These are phyloP conservation scores for Geosmithia putterillii DNA, from an alignment of 2,329 filamentous ascomycete genomes.

Conservation along the genomic window DNA sequence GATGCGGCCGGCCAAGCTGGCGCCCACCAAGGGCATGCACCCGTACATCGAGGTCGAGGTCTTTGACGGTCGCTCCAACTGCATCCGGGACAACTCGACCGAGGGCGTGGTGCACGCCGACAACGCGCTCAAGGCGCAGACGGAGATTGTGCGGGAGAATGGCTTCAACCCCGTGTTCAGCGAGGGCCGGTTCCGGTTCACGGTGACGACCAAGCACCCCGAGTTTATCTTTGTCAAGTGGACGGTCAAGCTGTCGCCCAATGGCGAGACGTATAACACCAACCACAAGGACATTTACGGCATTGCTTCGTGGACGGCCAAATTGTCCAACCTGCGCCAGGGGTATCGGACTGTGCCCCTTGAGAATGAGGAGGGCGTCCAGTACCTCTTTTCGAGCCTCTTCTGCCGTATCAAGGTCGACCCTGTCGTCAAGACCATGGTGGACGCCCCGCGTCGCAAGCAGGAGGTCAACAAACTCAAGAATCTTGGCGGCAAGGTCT, in stretches of 20 bases:
- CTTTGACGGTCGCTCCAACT: constrained; percentile 41
- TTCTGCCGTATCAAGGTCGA: constrained; percentile 76
- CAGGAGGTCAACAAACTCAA: constrained; percentile 40
- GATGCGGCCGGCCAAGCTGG: constrained; percentile 65
- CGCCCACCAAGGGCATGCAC: constrained; percentile 65
- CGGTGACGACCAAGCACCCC: constrained; percentile 84
- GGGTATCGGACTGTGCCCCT: constrained; percentile 89
- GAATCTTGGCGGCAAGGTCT: constrained; percentile 43
- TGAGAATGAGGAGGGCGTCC: constrained; percentile 78
- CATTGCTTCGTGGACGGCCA: constrained; percentile 84
- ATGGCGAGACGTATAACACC: constrained; percentile 54
- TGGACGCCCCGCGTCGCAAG: constrained; percentile 30
- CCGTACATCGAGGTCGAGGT: constrained; percentile 94
- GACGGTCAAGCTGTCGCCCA: constrained; percentile 77
- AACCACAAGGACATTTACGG: constrained; percentile 41
- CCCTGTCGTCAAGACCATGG: constrained; percentile 42
- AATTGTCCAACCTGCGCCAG: constrained; percentile 77
- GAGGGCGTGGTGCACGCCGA: constrained; percentile 22
- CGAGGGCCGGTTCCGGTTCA: constrained; percentile 65
- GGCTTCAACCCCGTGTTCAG: constrained; percentile 82
- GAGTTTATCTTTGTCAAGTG: constrained; percentile 89
- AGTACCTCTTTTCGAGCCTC: constrained; percentile 87
- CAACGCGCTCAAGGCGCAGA: constrained; percentile 64
- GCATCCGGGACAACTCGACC: neutral
- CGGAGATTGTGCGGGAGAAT: constrained; percentile 71